Percentiles rank a stretch among this genome's conserved stretches.
phyloP scores from a whole-genome alignment of 106 monocot genomes.

The Dendrobium officinale region DNA sequence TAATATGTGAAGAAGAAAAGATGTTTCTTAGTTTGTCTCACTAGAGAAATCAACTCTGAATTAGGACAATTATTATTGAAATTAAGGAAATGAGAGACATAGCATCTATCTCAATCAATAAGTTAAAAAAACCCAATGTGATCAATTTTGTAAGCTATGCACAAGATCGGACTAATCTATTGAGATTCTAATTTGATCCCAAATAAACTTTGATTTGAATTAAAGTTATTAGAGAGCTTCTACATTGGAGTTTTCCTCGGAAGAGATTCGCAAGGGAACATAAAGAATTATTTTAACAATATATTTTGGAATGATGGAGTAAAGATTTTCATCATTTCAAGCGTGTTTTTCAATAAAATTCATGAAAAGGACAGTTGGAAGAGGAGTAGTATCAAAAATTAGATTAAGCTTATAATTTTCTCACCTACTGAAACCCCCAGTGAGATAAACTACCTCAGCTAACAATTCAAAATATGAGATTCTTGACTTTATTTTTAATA shows the following conservation, averaged over 20 bases:
- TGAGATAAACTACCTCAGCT: not conserved
- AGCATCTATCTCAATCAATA: not conserved
- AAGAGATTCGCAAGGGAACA: not conserved
- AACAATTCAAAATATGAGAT: not conserved
- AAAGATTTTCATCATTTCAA: not conserved
- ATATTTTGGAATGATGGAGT: not conserved
- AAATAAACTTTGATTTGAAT: too few relatives aligned
- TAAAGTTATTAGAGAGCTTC: too few relatives aligned
- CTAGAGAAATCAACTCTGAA: not conserved
- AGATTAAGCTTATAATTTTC: too few relatives aligned
- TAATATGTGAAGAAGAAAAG: not conserved
- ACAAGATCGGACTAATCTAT: too few relatives aligned
- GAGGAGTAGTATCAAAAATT: not conserved
- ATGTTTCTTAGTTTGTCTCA: not conserved
- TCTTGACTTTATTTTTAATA: not conserved
- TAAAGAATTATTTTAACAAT: not conserved
- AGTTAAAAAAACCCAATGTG: not conserved
- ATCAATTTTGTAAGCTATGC: too few relatives aligned
- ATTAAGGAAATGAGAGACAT: not conserved
- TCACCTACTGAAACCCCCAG: not conserved
- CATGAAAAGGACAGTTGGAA: not conserved
- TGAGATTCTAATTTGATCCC: too few relatives aligned
- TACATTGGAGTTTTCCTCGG: not conserved
- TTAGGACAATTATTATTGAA: not conserved
- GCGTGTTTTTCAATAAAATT: not conserved